Conservation (phyloP, 2,329 filamentous ascomycete species). For the Keithomyces neogunnii region DNA sequence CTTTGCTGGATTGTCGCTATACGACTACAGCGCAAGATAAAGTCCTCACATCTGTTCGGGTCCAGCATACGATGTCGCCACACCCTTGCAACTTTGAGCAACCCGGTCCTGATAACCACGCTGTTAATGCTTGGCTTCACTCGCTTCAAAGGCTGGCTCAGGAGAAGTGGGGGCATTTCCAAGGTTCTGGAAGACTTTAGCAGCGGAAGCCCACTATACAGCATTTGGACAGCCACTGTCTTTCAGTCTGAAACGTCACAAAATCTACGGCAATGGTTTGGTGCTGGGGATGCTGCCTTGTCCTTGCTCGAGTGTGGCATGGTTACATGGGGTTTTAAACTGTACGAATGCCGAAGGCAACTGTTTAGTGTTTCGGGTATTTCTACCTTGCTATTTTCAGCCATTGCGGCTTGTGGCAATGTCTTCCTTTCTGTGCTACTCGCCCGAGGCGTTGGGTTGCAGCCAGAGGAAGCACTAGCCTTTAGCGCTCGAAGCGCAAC, state of each 20-base stretch:
- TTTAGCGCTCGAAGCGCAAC: constrained; percentile 44
- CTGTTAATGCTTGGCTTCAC: constrained; percentile 36
- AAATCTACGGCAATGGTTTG: constrained; percentile 24
- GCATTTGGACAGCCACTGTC: constrained; percentile 22
- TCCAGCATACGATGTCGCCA: constrained; percentile 15
- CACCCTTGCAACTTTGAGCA: constrained; percentile 31
- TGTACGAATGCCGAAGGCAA: constrained; percentile 40
- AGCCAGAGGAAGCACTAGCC: constrained; percentile 26
- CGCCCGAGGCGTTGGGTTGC: constrained; percentile 27
- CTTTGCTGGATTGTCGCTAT: constrained; percentile 39
- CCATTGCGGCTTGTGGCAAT: constrained; percentile 30
- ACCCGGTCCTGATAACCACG: constrained; percentile 40
- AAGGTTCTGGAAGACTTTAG: constrained; percentile 21
- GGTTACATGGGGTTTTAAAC: constrained; percentile 44
- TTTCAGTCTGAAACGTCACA: constrained; percentile 5
- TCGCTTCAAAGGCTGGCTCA: constrained; percentile 25
- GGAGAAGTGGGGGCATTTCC: constrained; percentile 21
- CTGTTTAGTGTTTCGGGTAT: constrained; percentile 35
- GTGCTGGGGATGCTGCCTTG: constrained; percentile 39
- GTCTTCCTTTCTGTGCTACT: constrained; percentile 32
- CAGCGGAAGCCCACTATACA: constrained; percentile 25
- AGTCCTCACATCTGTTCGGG: constrained; percentile 8
- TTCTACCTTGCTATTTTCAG: constrained; percentile 27
- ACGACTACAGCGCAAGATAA: constrained; percentile 28
- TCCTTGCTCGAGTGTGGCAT: constrained; percentile 43